Evolutionary conservation across 2,329 filamentous ascomycete species (phyloP).

Genomic region (Helotiales sp.): DNA sequence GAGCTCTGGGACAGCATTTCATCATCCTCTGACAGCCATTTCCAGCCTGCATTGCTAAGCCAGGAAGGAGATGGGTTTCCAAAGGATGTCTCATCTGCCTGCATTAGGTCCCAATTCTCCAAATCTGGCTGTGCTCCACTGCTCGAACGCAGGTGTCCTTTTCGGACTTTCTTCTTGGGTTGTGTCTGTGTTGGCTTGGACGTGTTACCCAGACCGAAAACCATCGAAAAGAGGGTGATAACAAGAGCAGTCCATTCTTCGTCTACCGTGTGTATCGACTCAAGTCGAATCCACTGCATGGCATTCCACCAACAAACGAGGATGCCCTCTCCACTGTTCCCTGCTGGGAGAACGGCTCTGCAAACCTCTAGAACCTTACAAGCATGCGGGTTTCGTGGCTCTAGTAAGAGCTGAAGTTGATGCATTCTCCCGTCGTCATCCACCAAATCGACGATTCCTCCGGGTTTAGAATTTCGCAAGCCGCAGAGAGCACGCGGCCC

Average conservation of each 20-base stretch:
- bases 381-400: slow-evolving; percentile 68
- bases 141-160: slow-evolving; percentile 52
- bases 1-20: slow-evolving; percentile 35
- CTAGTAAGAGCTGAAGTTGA: slow-evolving; percentile 69
- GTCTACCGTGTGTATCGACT: slow-evolving; percentile 54
- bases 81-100: slow-evolving; percentile 47
- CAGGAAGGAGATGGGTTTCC: slow-evolving; percentile 52
- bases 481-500: slow-evolving; percentile 46
- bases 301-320: slow-evolving; percentile 76
- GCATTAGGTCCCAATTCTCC: slow-evolving; percentile 54
- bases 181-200: slow-evolving; percentile 43
- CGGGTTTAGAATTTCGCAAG: slow-evolving; percentile 61
- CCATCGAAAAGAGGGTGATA: slow-evolving; percentile 67
- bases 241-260: slow-evolving; percentile 73
- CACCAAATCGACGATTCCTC: slow-evolving; percentile 68
- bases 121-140: slow-evolving; percentile 48
- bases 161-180: slow-evolving; percentile 46
- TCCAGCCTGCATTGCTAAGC: slow-evolving; percentile 70
- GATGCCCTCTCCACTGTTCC: slow-evolving; percentile 62
- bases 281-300: slow-evolving; percentile 67
- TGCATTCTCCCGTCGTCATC: slow-evolving; percentile 67
- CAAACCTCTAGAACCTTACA: slow-evolving; percentile 64
- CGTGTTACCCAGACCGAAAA: slow-evolving; percentile 59
- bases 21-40: slow-evolving; percentile 68
- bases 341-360: slow-evolving; percentile 65